phyloP scores from a whole-genome alignment of 1,139 yeast species.

The Suhomyces maxii region DNA sequence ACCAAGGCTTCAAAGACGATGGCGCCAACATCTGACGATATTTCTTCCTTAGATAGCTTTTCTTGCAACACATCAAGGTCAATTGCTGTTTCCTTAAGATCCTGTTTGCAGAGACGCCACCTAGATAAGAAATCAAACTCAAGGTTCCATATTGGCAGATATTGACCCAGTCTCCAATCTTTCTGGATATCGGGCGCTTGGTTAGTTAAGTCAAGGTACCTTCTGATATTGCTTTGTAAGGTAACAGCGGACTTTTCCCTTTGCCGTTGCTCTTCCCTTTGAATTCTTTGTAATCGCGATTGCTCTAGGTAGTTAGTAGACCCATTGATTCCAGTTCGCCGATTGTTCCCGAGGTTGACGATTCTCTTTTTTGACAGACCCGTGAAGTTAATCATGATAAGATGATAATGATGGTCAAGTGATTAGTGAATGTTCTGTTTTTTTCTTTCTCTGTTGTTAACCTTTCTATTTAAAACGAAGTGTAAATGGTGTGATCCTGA shows the following conservation, averaged over 20 bases:
- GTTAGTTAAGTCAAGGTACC: conserved; percentile 30
- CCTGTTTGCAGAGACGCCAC: conserved; percentile 13
- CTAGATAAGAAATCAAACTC: conserved; percentile 21
- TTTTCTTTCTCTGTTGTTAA: no score
- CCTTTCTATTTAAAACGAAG: no score
- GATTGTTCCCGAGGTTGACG: conserved; percentile 71
- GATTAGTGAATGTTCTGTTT: not conserved
- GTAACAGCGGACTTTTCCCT: conserved; percentile 48
- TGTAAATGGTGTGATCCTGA: no score
- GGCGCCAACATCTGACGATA: not conserved
- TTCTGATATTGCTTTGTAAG: conserved; percentile 51
- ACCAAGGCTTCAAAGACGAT: not conserved
- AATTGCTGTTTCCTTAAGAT: not conserved
- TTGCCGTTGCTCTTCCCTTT: conserved; percentile 57
- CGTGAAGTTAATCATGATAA: conserved; percentile 55
- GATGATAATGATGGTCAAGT: not conserved
- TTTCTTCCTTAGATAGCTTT: not conserved
- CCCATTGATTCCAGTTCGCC: conserved; percentile 20
- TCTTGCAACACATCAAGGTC: conserved; percentile 2
- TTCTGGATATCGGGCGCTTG: conserved; percentile 13
- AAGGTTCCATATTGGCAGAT: conserved; percentile 13
- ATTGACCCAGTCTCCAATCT: conserved; percentile 5
- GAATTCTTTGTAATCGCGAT: conserved; percentile 65
- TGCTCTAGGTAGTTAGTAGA: conserved; percentile 50
- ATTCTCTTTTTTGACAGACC: conserved; percentile 64